These are phyloP conservation scores for Neopestalotiopsis rosae DNA, from an alignment of 2,329 filamentous ascomycete species.

Conservation along the genomic window DNA sequence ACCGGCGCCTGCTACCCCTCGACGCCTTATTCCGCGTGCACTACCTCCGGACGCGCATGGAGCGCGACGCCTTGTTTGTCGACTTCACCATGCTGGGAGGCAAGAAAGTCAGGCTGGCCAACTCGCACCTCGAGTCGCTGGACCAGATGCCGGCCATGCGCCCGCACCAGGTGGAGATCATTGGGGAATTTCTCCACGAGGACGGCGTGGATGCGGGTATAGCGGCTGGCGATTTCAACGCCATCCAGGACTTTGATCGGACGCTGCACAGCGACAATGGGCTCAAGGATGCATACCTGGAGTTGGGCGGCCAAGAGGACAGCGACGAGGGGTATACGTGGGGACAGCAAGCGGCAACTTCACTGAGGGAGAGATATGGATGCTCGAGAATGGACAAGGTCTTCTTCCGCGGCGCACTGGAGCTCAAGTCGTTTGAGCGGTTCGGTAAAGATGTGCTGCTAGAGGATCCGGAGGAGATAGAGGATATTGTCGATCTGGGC, in stretches of 20 bases:
- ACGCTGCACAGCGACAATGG: slow-evolving; percentile 50
- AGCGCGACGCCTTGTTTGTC: slow-evolving; percentile 57
- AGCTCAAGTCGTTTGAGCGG: slow-evolving; percentile 41
- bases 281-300: slow-evolving; percentile 57
- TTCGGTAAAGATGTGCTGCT: slow-evolving; percentile 52
- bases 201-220: slow-evolving; percentile 44
- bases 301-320: slow-evolving; percentile 52
- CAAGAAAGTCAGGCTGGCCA: slow-evolving; percentile 30
- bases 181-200: slow-evolving; percentile 29
- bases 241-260: slow-evolving; percentile 57
- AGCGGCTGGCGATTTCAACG: slow-evolving; percentile 60
- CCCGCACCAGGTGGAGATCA: slow-evolving; percentile 29
- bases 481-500: slow-evolving; percentile 27
- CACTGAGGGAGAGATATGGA: slow-evolving; percentile 46
- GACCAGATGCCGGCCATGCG: slow-evolving; percentile 29
- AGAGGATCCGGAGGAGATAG: slow-evolving; percentile 34
- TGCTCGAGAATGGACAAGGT: slow-evolving; percentile 59
- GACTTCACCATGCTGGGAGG: slow-evolving; percentile 40
- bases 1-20: slow-evolving; percentile 48
- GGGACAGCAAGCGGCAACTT: slow-evolving; percentile 55
- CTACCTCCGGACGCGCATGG: slow-evolving; percentile 49
- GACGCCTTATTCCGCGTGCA: slow-evolving; percentile 51
- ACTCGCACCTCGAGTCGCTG: slow-evolving; percentile 37
- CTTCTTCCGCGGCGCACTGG: slow-evolving; percentile 43
- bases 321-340: slow-evolving; percentile 57